Conservation (phyloP, 192 early-diverging fungal species). For the Jimgerdemannia flammicorona region DNA sequence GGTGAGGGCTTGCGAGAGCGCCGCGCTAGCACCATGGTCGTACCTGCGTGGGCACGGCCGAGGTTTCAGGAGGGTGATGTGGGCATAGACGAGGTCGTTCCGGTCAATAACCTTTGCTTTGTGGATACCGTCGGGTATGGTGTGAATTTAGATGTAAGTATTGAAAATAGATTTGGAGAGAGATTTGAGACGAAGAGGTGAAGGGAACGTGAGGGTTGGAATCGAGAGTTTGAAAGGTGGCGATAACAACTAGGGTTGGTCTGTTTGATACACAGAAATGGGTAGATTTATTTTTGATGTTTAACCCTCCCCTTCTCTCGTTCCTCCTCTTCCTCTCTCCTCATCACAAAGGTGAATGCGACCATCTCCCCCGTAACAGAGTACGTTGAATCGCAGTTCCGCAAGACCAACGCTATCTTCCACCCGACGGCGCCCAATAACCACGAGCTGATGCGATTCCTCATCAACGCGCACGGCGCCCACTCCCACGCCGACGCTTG, state of each 20-base stretch:
- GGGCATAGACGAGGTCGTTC: background rate
- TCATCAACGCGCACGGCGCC: conserved; percentile 11
- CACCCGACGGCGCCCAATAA: conserved; percentile 9
- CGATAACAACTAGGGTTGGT: too few relatives aligned
- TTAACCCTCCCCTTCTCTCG: background rate
- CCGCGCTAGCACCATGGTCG: background rate
- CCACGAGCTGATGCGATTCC: background rate
- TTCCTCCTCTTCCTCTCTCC: background rate
- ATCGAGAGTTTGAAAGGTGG: background rate
- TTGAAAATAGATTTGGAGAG: too few relatives aligned
- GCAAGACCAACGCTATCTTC: conserved; percentile 21
- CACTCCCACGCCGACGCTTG: conserved; percentile 40
- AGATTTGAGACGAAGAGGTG: background rate
- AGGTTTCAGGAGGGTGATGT: background rate
- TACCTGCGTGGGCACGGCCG: background rate
- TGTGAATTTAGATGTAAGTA: conserved; percentile 23
- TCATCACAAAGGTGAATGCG: conserved; percentile 15
- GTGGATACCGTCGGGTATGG: conserved; percentile 34
- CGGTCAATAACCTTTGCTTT: conserved; percentile 20
- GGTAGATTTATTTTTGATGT: background rate
- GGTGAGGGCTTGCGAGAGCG: background rate
- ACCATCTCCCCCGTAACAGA: conserved; percentile 15
- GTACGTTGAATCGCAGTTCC: conserved; percentile 30
- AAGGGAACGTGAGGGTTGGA: background rate
- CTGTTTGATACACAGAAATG: too few relatives aligned